These are phyloP conservation scores for Rosa multiflora DNA, from an alignment of 306 rosid species.

Conservation along the genomic window DNA sequence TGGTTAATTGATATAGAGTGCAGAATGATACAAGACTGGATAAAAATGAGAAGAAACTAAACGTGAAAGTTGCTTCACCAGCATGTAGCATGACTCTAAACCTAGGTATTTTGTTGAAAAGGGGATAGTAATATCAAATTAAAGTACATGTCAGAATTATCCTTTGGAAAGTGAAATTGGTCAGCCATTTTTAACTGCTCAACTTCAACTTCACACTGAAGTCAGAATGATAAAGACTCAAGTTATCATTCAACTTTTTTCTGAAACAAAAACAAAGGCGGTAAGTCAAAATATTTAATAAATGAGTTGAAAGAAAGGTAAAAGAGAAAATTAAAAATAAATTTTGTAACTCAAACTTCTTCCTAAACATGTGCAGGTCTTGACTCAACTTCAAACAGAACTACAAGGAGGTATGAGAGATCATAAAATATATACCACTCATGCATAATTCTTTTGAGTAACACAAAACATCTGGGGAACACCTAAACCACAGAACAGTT, in stretches of 20 bases:
- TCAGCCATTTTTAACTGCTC: background rate
- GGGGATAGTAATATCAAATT: background rate
- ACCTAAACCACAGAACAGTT: conserved; percentile 2
- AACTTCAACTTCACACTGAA: background rate
- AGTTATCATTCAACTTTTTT: background rate
- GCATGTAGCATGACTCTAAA: background rate
- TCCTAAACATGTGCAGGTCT: background rate
- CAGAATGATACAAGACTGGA: background rate
- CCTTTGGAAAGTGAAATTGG: background rate
- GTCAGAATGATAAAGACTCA: background rate
- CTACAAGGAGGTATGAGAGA: conserved; percentile 6
- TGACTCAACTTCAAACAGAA: background rate
- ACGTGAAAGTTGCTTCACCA: background rate
- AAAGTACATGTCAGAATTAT: background rate
- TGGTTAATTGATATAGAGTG: background rate
- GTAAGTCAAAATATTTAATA: background rate
- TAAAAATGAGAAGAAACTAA: background rate
- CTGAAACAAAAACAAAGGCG: background rate
- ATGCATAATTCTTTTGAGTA: conserved; percentile 12
- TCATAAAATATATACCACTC: conserved; percentile 19
- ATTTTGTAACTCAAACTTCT: background rate
- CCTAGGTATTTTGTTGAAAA: background rate
- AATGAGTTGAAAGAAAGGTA: background rate
- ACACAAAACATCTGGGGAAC: conserved; percentile 6
- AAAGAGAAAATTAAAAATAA: background rate